phyloP scores from a whole-genome alignment of 2,329 filamentous ascomycete genomes.

The Karstenula rhodostoma region DNA sequence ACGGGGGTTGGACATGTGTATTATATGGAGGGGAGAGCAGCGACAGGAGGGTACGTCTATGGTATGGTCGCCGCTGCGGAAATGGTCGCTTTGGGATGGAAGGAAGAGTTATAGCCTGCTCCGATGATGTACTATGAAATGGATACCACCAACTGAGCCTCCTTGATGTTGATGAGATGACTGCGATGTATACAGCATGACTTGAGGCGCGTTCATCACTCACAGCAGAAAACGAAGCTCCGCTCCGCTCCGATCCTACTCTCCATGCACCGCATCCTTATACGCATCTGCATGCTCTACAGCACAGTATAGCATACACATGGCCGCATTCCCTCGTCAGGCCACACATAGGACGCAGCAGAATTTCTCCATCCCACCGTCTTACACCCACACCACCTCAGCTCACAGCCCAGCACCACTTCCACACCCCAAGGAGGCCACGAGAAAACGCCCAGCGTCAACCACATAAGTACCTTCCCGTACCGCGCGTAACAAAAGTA shows the following conservation, averaged over 20 bases:
- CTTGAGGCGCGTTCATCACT: no score
- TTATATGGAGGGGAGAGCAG: not conserved
- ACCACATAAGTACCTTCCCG: not conserved
- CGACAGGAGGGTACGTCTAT: not conserved
- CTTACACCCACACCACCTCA: not conserved
- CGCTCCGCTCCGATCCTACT: no score
- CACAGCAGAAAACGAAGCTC: no score
- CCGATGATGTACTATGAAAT: no score
- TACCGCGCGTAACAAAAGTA: not conserved
- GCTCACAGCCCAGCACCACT: not conserved
- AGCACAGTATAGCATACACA: no score
- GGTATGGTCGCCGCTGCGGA: not conserved
- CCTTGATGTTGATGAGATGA: no score
- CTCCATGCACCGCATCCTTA: no score
- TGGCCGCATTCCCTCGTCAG: not conserved
- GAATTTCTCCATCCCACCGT: not conserved
- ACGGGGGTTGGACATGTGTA: not conserved
- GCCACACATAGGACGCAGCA: not conserved
- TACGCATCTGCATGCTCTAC: no score
- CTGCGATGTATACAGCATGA: no score
- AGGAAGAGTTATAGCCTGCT: not conserved
- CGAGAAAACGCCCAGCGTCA: not conserved
- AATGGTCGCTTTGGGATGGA: not conserved
- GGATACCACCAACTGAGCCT: no score
- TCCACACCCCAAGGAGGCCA: not conserved